Evolutionary conservation across 306 rosid genomes (phyloP).

Genomic region (Cicer pinnatifidum): DNA sequence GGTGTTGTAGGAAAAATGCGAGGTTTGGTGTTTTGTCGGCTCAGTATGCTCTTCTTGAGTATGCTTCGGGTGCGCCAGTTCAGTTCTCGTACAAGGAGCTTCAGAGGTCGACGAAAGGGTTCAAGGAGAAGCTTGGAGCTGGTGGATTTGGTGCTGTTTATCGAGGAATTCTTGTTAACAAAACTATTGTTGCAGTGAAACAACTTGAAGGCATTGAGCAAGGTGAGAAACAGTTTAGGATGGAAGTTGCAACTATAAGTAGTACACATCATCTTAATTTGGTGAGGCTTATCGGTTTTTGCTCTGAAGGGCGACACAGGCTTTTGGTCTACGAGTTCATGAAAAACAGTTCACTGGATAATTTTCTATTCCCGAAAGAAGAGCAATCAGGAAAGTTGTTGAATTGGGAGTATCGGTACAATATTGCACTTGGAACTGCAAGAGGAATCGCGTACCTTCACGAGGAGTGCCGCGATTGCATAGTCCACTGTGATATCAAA

Average conservation of each 20-base stretch:
- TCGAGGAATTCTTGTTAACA: conserved; percentile 67
- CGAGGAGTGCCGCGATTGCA: conserved; percentile 89
- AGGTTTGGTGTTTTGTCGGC: conserved; percentile 66
- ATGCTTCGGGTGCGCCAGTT: conserved; percentile 92
- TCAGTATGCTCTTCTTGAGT: conserved; percentile 89
- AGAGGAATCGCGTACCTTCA: conserved; percentile 90
- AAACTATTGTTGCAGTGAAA: conserved; percentile 77
- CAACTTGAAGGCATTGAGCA: conserved; percentile 86
- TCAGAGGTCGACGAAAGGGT: conserved; percentile 72
- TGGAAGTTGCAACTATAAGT: conserved; percentile 87
- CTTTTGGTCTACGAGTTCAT: conserved; percentile 87
- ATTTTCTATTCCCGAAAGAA: conserved; percentile 55
- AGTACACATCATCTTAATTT: conserved; percentile 92
- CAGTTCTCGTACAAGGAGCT: conserved; percentile 85
- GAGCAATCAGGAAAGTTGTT: conserved; percentile 57
- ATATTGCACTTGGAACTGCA: conserved; percentile 75
- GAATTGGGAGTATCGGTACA: conserved; percentile 73
- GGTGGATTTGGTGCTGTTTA: conserved; percentile 89
- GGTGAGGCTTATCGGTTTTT: conserved; percentile 85
- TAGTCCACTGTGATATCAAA: conserved; percentile 86
- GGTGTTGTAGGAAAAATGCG: conserved; percentile 67
- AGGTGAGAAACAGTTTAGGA: conserved; percentile 88
- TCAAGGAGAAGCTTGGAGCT: conserved; percentile 88
- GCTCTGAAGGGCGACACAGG: conserved; percentile 87
- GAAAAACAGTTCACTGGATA: conserved; percentile 81